Percentiles rank a stretch among this genome's conserved stretches.
Conservation (phyloP, 176 grass and related monocot genomes). For the Olyra latifolia region DNA sequence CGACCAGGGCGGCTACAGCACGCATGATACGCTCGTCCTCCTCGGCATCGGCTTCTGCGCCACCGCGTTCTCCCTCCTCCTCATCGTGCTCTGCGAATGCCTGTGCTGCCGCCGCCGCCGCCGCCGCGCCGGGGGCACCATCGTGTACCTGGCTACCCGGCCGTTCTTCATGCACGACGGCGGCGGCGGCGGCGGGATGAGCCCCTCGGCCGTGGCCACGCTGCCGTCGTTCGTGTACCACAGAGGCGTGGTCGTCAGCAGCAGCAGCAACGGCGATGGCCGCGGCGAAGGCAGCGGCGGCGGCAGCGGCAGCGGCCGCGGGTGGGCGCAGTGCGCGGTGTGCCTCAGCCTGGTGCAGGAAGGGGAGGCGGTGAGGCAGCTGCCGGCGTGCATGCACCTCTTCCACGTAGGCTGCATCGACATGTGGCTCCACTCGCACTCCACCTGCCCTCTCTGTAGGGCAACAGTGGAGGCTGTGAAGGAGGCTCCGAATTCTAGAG, state of each 20-base stretch:
- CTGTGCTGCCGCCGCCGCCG: conserved; percentile 41
- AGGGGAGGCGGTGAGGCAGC: conserved; percentile 53
- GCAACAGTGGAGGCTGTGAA: conserved; percentile 31
- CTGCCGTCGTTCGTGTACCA: conserved; percentile 49
- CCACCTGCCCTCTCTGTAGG: conserved; percentile 77
- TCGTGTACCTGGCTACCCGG: conserved; percentile 23
- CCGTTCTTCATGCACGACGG: conserved; percentile 23
- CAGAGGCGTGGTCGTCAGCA: background rate
- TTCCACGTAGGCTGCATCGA: conserved; percentile 79
- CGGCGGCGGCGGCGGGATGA: conserved; percentile 20
- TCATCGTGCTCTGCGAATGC: conserved; percentile 47
- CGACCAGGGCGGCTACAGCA: conserved; percentile 52
- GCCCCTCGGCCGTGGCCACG: conserved; percentile 37
- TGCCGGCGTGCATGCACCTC: conserved; percentile 70
- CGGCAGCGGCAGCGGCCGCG: conserved; percentile 16
- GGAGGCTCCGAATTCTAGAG: background rate
- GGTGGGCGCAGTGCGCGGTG: conserved; percentile 59
- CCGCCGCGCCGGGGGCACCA: background rate
- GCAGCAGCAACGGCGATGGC: background rate
- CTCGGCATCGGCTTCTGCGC: conserved; percentile 42
- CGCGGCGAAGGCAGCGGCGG: conserved; percentile 19
- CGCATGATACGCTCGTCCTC: conserved; percentile 47
- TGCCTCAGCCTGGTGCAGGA: conserved; percentile 65
- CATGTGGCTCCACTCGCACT: conserved; percentile 54
- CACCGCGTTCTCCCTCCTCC: conserved; percentile 31